Evolutionary conservation across 306 rosid species (phyloP).

Genomic region (Adenanthera pavonina): DNA sequence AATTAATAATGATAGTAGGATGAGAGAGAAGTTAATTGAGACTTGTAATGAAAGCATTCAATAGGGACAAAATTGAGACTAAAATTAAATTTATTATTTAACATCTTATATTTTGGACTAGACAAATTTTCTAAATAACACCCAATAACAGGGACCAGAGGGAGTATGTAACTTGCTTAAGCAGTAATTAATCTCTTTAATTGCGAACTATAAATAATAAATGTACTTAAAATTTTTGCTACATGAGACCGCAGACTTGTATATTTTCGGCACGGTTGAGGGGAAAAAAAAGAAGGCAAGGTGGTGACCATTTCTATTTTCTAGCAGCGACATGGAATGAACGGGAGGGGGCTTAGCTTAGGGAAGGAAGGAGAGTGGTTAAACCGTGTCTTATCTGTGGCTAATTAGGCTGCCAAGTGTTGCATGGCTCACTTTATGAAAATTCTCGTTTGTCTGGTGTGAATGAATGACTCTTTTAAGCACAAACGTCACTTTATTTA

Average conservation of each 20-base stretch:
- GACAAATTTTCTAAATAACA: no score
- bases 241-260: background rate
- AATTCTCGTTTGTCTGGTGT: constrained; percentile 48
- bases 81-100: no score
- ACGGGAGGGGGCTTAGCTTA: background rate
- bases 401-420: constrained; percentile 27
- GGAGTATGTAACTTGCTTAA: no score
- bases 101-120: no score
- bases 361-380: background rate
- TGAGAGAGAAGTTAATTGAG: no score
- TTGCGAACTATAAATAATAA: no score
- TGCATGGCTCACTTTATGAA: background rate
- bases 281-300: no score
- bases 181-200: no score
- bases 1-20: no score
- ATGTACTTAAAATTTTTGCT: background rate
- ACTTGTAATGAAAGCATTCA: no score
- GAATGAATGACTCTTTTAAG: constrained; percentile 44
- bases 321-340: background rate
- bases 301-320: background rate
- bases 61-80: no score
- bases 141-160: no score
- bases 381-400: background rate
- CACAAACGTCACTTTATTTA: background rate
- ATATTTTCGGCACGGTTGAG: background rate